Conservation (phyloP, 1,139 yeast species). For the Barnettozyma hawaiiensis region DNA sequence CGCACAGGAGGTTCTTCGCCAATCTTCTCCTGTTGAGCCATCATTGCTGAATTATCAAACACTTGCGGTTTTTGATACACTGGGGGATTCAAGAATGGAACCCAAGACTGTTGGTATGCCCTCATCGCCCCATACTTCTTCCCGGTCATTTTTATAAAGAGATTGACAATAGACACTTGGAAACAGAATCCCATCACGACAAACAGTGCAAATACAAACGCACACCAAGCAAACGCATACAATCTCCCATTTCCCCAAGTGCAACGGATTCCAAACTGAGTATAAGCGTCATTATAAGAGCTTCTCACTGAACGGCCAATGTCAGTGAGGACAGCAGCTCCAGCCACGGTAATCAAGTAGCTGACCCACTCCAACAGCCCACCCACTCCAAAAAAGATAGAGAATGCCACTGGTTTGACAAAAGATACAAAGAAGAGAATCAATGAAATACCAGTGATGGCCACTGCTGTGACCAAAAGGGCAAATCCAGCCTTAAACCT, state of each 20-base stretch:
- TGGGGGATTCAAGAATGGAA: slow-evolving; percentile 1
- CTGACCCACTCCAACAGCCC: background rate
- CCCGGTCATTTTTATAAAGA: background rate
- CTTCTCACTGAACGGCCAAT: background rate
- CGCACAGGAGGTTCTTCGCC: background rate
- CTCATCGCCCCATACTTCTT: background rate
- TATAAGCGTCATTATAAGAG: background rate
- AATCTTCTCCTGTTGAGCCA: background rate
- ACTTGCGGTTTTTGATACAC: background rate
- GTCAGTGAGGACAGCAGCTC: slow-evolving; percentile 2
- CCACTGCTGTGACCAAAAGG: background rate
- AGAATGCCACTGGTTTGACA: background rate
- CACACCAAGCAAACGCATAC: slow-evolving; percentile 1
- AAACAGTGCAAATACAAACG: background rate
- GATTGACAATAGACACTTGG: slow-evolving; percentile 1
- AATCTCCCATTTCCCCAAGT: slow-evolving; percentile 2
- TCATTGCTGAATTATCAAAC: background rate
- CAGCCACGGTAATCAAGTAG: background rate
- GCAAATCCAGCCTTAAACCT: slow-evolving; percentile 3
- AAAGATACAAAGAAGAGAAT: slow-evolving; percentile 1
- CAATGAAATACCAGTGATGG: background rate
- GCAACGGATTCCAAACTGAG: slow-evolving; percentile 1
- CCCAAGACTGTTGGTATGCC: slow-evolving; percentile 1
- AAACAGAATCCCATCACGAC: slow-evolving; percentile 1
- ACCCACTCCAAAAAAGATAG: slow-evolving; percentile 1